A percentile compares a stretch with the other conserved stretches of the same genome.
These are phyloP conservation scores for Usnea hakonensis DNA, from an alignment of 495 filamentous ascomycete species.

Conservation along the genomic window DNA sequence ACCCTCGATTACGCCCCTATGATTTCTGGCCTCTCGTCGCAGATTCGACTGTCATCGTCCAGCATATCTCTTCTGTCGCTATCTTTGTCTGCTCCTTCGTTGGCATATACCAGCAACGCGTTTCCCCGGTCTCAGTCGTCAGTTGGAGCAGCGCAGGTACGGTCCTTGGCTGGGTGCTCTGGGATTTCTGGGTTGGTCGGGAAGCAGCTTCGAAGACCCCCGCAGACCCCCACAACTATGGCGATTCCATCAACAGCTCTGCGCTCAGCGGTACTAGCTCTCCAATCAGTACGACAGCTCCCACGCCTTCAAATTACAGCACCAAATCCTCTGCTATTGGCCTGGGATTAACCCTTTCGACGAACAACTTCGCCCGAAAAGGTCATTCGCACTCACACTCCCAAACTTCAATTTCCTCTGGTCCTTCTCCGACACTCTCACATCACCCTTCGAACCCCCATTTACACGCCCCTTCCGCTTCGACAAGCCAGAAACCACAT, in stretches of 20 bases:
- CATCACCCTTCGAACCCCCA: constrained; percentile 16
- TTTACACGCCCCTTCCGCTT: constrained; percentile 22
- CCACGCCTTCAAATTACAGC: constrained; percentile 25
- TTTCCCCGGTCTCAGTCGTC: constrained; percentile 80
- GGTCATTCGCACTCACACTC: constrained; percentile 21
- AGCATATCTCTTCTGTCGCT: constrained; percentile 87
- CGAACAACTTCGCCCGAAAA: constrained; percentile 10
- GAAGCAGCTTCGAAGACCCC: constrained; percentile 36
- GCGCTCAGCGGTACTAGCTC: constrained; percentile 36
- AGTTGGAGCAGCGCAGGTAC: constrained; percentile 76
- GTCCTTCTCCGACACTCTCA: constrained; percentile 14
- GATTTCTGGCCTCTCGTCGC: constrained; percentile 97
- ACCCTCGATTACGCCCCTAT: constrained; percentile 88
- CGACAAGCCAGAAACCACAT: constrained; percentile 27
- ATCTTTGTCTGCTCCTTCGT: constrained; percentile 94
- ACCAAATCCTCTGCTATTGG: constrained; percentile 32
- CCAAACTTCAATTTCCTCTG: constrained; percentile 18
- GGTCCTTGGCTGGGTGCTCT: constrained; percentile 79
- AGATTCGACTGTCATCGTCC: constrained; percentile 92
- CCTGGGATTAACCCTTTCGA: constrained; percentile 39
- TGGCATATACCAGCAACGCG: constrained; percentile 75
- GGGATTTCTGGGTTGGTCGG: constrained; percentile 79
- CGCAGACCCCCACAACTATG: constrained; percentile 28
- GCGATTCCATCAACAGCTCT: constrained; percentile 39
- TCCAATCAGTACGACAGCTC: constrained; percentile 33